phyloP scores from a whole-genome alignment of 2,329 filamentous ascomycete species.

The Arthrobotrys conoides region DNA sequence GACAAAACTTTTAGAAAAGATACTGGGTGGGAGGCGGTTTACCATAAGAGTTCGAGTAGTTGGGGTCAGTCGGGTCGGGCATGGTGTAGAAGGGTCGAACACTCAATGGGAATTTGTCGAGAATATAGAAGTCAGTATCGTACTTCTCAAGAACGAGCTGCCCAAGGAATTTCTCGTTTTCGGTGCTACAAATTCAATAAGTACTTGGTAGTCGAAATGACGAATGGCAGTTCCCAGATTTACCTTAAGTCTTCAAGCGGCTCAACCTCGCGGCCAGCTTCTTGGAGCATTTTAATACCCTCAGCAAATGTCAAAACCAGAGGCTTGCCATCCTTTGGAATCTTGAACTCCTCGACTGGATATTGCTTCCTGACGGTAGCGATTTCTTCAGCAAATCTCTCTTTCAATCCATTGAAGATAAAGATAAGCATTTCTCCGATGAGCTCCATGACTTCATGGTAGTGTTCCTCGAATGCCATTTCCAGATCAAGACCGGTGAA shows the following conservation, averaged over 20 bases:
- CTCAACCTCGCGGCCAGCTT: conserved; percentile 80
- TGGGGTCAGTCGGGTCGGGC: conserved; percentile 77
- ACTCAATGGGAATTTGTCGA: conserved; percentile 93
- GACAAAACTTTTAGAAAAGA: not conserved
- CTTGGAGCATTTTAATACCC: conserved; percentile 81
- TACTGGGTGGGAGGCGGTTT: conserved; percentile 3
- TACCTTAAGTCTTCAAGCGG: conserved; percentile 82
- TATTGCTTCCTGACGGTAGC: conserved; percentile 80
- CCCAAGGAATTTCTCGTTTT: conserved; percentile 90
- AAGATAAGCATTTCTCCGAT: conserved; percentile 81
- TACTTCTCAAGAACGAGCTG: conserved; percentile 88
- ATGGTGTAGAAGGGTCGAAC: conserved; percentile 95
- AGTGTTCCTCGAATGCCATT: conserved; percentile 86
- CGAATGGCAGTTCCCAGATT: conserved; percentile 15
- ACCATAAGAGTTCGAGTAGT: conserved; percentile 75
- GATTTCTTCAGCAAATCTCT: conserved; percentile 79
- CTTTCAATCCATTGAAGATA: conserved; percentile 82
- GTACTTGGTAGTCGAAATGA: not conserved
- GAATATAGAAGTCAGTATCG: conserved; percentile 94
- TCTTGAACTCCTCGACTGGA: conserved; percentile 81
- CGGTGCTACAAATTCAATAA: conserved; percentile 71
- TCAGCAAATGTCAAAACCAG: conserved; percentile 80
- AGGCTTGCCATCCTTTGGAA: conserved; percentile 80
- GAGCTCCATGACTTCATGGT: conserved; percentile 80
- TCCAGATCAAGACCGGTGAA: conserved; percentile 91